Evolutionary conservation across 2,329 filamentous ascomycete species (phyloP), one percentile per base, ranked within the genome.

Genomic region (Torrubiellomyces zombiae): DNA sequence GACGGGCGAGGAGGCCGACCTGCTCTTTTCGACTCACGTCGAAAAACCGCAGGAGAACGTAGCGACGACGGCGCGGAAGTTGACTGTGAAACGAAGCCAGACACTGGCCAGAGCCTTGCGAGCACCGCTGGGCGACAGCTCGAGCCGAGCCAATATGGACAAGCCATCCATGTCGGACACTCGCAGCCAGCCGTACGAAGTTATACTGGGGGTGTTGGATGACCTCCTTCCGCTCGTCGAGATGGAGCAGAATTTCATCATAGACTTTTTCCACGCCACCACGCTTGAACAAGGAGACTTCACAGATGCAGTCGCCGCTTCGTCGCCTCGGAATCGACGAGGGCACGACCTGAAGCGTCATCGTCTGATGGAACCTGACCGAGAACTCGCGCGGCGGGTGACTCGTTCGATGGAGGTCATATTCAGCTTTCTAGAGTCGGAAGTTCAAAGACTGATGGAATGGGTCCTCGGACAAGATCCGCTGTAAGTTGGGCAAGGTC

Each of bases 221-320:
- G 82, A 94, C 40, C 68, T 89, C 34, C 56, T 85, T 21, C 80
- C 77, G 5, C 63, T 92, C 28, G 73, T 94, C 30, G 75, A 82
- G 38, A 85, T 86, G 47, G 89, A 98, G 51, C 86, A 98, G 47
- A 95, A 94, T 45, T 98, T 95, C 44, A 62, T 94, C 24, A 74
- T 93, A n/a, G 82, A 92, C 38, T 89, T 94, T 48, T 95, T 95
- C 63, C 86, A 95, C 39, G 71, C 89, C 14, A 80, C 77, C n/a
- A 91, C 82, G 2, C 60, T 86, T 15, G 75, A 83, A 39, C 75
- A 72, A 18, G 53, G 67, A 10, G 85, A 94, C 43, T 95, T 94
- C 43, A 64, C 77, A 2, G 89, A 95, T 35, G 66, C 75, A 3
- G 75, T 94, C 11, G 60, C 66, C 12, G 62, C 67, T 3, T 60